Evolutionary conservation across 208 protist species (phyloP).

Genomic region (Phytomonas sp.): DNA sequence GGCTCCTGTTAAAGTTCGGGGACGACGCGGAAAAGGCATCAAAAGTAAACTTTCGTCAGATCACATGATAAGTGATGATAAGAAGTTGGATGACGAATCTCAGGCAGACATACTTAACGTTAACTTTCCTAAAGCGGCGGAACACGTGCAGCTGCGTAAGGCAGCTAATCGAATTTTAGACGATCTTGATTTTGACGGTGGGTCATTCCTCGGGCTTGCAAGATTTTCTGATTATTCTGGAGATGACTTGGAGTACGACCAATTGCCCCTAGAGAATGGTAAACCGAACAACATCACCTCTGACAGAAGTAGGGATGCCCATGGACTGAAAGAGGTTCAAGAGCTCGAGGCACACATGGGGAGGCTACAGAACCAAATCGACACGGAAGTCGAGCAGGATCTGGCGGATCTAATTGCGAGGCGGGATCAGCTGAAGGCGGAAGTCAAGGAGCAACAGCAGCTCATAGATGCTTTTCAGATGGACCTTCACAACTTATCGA

Average conservation of each 20-base stretch:
- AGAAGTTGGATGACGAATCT: not conserved
- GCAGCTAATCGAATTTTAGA: slow-evolving; percentile 51
- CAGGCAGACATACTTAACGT: slow-evolving; percentile 38
- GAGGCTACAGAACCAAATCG: slow-evolving; percentile 38
- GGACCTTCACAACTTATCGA: slow-evolving; percentile 52
- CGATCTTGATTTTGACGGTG: slow-evolving; percentile 14
- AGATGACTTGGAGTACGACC: not conserved
- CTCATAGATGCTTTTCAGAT: slow-evolving; percentile 32
- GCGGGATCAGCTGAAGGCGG: slow-evolving; percentile 30
- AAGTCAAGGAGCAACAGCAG: slow-evolving; percentile 29
- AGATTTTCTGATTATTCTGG: not conserved
- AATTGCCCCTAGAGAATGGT: not conserved
- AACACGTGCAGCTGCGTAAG: slow-evolving; percentile 54
- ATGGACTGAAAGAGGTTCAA: not conserved
- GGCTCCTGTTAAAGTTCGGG: not conserved
- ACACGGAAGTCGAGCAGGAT: slow-evolving; percentile 46
- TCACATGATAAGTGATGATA: not conserved
- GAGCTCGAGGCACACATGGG: not conserved
- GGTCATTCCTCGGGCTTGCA: not conserved
- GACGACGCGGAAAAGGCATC: not conserved
- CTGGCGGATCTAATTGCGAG: slow-evolving; percentile 36
- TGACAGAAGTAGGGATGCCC: not conserved
- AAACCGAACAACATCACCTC: not conserved
- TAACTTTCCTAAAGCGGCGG: slow-evolving; percentile 53
- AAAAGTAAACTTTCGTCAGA: not conserved